Base-by-base conservation (phyloP, 1,284 basidiomycete genomes). In the Puccinia novopanici region DNA sequence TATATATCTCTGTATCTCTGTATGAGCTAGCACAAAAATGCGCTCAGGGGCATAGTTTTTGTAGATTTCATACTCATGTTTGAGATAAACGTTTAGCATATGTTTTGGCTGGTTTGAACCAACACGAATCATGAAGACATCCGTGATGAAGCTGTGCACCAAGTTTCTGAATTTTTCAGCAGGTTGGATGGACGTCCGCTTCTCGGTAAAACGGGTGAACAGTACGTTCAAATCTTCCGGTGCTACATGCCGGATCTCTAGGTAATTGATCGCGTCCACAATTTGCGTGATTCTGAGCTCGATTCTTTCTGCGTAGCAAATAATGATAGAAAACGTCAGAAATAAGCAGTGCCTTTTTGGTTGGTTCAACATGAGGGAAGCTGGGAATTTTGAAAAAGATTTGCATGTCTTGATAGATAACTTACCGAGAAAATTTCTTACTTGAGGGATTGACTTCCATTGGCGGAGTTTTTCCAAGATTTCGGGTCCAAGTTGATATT, bases 21-120 rank as follows among this genome's bases (percentile, higher is more conserved):
- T 12, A 12, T 17, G 4, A 55, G 22, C 45, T 40, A 52, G 30
- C 30, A 24, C 40, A n/a, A 48, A 52, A 12, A 50, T 54, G 17
- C 1, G 50, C 9, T 8, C 17, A 37, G 1, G 24, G 30, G 48
- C 2, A 15, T 34, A 72, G 19, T 17, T 37, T 15, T 72, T 72
- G 48, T 52, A 72, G 30, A 72, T 72, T 37, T 19, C 19, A 37
- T 55, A 72, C 50, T 72, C 70, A n/a, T 72, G 30, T 1, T 72
- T 72, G 0, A 54, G 15, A 40, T 72, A 72, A 1, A 34, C 13
- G 50, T 72, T 72, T n/a, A 42, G 50, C 19, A 52, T 8, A 17
- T 34, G 17, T 30, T 30, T 37, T 10, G 50, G 27, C 8, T 54
- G 34, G 70, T 52, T 54, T 52, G 70, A 55, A 54, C 30, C 50